phyloP scores from a whole-genome alignment of 2,329 filamentous ascomycete genomes.

The Paraphaeosphaeria sporulosa region DNA sequence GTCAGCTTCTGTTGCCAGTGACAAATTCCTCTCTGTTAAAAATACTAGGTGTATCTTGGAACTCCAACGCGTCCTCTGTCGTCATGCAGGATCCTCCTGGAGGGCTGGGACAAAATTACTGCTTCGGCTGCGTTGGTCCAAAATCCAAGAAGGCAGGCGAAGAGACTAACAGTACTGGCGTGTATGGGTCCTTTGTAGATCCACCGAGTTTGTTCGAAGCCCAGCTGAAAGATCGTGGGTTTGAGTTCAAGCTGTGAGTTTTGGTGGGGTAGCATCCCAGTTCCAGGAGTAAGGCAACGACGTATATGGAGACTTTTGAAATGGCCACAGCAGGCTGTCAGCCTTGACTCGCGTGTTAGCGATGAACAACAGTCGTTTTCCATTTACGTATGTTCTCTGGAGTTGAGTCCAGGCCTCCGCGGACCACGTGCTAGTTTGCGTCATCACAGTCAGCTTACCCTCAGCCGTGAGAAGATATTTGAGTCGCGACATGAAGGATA shows the following conservation, averaged over 20 bases:
- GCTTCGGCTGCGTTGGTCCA: constrained; percentile 19
- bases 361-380: not conserved
- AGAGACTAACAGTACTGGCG: constrained; percentile 13
- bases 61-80: constrained; percentile 10
- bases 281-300: not conserved
- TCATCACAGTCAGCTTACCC: not conserved
- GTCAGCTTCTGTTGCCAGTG: not conserved
- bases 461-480: not conserved
- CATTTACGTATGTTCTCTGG: not conserved
- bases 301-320: not conserved
- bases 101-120: constrained; percentile 15
- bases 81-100: constrained; percentile 14
- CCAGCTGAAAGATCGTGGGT: constrained; percentile 20
- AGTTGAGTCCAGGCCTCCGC: not conserved
- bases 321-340: not conserved
- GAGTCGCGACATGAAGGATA: not conserved
- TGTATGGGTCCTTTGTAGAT: constrained; percentile 13
- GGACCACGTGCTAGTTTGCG: not conserved
- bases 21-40: not conserved
- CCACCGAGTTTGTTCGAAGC: constrained; percentile 16
- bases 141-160: constrained; percentile 4
- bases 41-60: constrained; percentile 16
- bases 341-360: not conserved
- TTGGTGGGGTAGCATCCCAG: not conserved
- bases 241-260: constrained; percentile 12